Base-by-base conservation (phyloP, 208 protist genomes). In the Acanthamoeba castellanii region DNA sequence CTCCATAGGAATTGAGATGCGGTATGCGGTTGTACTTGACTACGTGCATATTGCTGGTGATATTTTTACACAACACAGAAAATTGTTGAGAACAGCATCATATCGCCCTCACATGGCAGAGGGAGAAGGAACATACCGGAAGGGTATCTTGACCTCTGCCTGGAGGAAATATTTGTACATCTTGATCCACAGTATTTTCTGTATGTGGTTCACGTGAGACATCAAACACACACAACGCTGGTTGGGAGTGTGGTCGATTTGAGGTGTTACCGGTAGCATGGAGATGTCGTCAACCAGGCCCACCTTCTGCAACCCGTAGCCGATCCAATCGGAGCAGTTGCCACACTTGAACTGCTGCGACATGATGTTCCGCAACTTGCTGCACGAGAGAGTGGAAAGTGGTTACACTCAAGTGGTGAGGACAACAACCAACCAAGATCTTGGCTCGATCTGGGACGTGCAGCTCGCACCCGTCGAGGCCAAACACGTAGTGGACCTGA, bases 281-380 rank as follows among this genome's bases (percentile, higher is more conserved):
- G 85, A 92, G 59, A 37, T n/a, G 7, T 92, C 37, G 22, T 68
- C 59, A 20, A 92, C 59, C 32, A 92, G 32, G 13, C 64, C 85
- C 16, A 74, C 85, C 66, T 45, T 47, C 61, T 92, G 66, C 8
- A 92, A n/a, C 5, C 13, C 85, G 8, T 57, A 55, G 20, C 59
- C 85, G 42, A 92, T 74, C 85, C 85, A 92, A 27, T 92, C 55
- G 20, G 85, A 52, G 42, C 85, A 92, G 59, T 92, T 92, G 34
- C 85, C 85, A 50, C 64, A 74, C 37, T 74, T 68, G 37, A 76
- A 76, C 42, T 74, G 27, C 3, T 42, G 27, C 18, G 59, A 47
- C 2, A 76, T 0, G 4, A 68, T 7, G 27, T 92, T 92, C 25
- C 64, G 55, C 20, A 92, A 0, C 34, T 68, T 74, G 6, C 85